Evolutionary conservation across 352 stramenopile genomes (phyloP).

Genomic region (Globisporangium paroecandrum): DNA sequence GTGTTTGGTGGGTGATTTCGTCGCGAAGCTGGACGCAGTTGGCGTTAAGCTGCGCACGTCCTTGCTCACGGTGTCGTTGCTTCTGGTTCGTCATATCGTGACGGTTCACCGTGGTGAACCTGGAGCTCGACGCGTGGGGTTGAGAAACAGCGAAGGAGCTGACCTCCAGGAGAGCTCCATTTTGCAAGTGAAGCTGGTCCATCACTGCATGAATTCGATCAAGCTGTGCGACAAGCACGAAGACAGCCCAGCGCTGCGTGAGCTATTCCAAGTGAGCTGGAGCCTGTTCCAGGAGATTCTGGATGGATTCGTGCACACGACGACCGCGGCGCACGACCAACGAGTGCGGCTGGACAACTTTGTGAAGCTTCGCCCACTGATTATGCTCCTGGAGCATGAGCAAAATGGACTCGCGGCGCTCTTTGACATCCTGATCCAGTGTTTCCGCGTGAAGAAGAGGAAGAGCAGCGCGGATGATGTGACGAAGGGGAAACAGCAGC

Average conservation of each 20-base stretch:
- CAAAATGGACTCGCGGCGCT: conserved; percentile 43
- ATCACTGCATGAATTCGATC: conserved; percentile 52
- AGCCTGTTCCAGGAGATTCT: conserved; percentile 56
- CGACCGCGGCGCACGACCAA: conserved; percentile 23
- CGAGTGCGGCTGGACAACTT: conserved; percentile 36
- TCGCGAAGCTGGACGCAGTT: conserved; percentile 25
- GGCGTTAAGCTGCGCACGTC: conserved; percentile 31
- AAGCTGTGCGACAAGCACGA: conserved; percentile 33
- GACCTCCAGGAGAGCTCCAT: conserved; percentile 16
- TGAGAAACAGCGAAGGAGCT: background rate
- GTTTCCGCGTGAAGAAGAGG: conserved; percentile 30
- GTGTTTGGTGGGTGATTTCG: conserved; percentile 29
- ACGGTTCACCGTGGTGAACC: conserved; percentile 16
- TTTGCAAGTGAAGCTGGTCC: conserved; percentile 50
- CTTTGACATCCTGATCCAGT: conserved; percentile 47
- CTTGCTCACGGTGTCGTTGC: conserved; percentile 45
- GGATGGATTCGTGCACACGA: conserved; percentile 33
- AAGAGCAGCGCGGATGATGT: background rate
- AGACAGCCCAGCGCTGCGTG: conserved; percentile 11
- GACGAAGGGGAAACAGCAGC: conserved; percentile 24
- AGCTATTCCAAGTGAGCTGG: conserved; percentile 66
- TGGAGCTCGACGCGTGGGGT: background rate
- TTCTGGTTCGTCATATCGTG: conserved; percentile 50
- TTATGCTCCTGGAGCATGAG: conserved; percentile 50
- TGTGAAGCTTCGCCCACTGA: conserved; percentile 39